Conservation (phyloP, 1,139 yeast species). For the Citeromyces siamensis region DNA sequence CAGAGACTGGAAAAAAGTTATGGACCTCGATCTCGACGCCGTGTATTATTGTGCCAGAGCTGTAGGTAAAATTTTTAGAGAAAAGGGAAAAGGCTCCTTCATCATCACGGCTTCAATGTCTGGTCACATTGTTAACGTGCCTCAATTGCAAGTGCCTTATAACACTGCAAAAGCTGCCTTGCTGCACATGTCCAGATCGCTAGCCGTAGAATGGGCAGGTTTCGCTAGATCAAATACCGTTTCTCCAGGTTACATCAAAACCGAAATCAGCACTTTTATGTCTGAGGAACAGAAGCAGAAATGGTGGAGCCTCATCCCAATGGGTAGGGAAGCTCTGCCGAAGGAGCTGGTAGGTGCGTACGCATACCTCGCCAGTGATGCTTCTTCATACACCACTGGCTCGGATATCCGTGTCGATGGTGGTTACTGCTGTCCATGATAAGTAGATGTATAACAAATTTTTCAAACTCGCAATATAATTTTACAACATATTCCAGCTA, state of each 20-base stretch:
- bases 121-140: constrained; percentile 41
- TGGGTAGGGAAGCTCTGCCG: constrained; percentile 72
- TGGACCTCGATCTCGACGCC: constrained; percentile 41
- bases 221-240: constrained; percentile 45
- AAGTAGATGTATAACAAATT: too few relatives aligned
- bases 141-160: constrained; percentile 45
- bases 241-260: constrained; percentile 43
- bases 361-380: constrained; percentile 75
- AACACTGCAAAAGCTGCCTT: constrained; percentile 49
- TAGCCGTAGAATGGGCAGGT: constrained; percentile 40
- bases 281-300: constrained; percentile 19
- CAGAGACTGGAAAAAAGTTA: constrained; percentile 34
- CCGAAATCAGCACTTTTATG: constrained; percentile 28
- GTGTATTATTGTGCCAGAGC: constrained; percentile 47
- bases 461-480: too few relatives aligned
- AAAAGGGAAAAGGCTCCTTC: constrained; percentile 36
- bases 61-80: constrained; percentile 35
- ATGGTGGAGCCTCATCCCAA: constrained; percentile 64
- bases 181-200: constrained; percentile 37
- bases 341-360: constrained; percentile 83
- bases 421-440: constrained; percentile 37
- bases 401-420: constrained; percentile 78
- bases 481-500: too few relatives aligned
- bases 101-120: constrained; percentile 54
- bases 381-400: constrained; percentile 80